Base-by-base conservation (phyloP, 495 filamentous ascomycete genomes). In the Penicillium taxi region DNA sequence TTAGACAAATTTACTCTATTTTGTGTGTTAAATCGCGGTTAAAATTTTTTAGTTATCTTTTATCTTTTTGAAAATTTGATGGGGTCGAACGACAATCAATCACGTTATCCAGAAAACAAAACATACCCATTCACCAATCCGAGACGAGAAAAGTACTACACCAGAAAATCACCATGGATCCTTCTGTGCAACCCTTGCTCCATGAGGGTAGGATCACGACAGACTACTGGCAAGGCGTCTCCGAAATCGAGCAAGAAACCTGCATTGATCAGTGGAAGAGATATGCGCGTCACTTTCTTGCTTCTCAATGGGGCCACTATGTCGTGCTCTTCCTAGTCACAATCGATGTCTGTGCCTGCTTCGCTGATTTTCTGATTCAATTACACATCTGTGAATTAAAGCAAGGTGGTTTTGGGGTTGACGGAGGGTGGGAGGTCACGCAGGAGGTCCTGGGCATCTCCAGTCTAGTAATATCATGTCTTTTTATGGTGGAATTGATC, bases 281-380 rank as follows among this genome's bases (percentile, higher is more conserved):
- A 43, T 57, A 54, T 13, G 41, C 48, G 4, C 50, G 55, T 13
- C 48, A 52, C 25, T 64, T 75, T 45, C 61, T 78, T 22, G 56
- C 63, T 22, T 78, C 78, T 12, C 70, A 62, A 48, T 50, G 59
- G 21, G 77, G 75, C 33, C 80, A 82, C 50, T 79, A 74, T 48
- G 42, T 63, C 9, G 64, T 81, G 26, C 56, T 82, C 22, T 33
- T 57, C 9, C 57, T 82, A 6, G 70, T 82, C 21, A 52, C 70
- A 1, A 50, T 78, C 9, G 77, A 81, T 44, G 65, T 81, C 5
- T 52, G 58, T 4, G 66, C 66, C 48, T 73, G 81, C 42, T 77
- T 83, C 39, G 68, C 74, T 28, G 75, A 76, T 45, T 74, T 84
- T 32, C 64, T 84, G 33, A 72, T 82, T 35, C 65, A 70, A 25